Base-by-base conservation (phyloP, 2,329 filamentous ascomycete genomes). In the Beauveria scarabaeidicola region DNA sequence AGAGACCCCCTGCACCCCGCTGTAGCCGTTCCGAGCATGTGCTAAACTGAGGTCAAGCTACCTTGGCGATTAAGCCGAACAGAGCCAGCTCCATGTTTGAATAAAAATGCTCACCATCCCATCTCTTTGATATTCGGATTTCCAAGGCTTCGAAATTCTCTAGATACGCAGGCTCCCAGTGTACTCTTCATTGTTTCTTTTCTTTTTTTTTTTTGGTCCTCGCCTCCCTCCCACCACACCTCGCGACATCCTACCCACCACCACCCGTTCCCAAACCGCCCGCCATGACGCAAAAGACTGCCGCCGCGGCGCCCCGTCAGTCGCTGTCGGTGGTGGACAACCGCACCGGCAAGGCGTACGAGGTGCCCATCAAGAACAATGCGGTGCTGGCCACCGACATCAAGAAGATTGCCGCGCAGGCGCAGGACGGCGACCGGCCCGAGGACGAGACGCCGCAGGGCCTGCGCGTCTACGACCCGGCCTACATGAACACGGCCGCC, bases 401-500 rank as follows among this genome's bases (percentile, higher is more conserved):
- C 70, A 80, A 80, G 66, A 77, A 78, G 66, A 79, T 81, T 66
- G 76, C 74, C 64, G 72, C 75, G 3, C 52, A 64, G 29, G 32
- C 68, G 17, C 61, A 64, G 53, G 63, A 66, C 11, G 64, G 70
- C 54, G 73, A 74, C 63, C 72, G 74, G 19, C 65, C 72, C 10
- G 76, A 79, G 58, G 73, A 79, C 66, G 77, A 79, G 69, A 77
- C 75, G 3, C 71, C 70, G 10, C 77, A 80, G 64, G 78, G 78
- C 11, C 73, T 81, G n/a, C 68, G 77, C 23, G 71, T 81, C 40
- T 79, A 73, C 58, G 78, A 80, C 67, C 77, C 78, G n/a, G 78
- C 75, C 3, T 81, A 78, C 69, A 77, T 79, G 74, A 81, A 80
- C 71, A 80, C 78, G 2, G 77, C 78, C 19, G 78, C 79, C 2